Evolutionary conservation across 2,329 filamentous ascomycete genomes (phyloP).

Genomic region (Triangularia setosa): DNA sequence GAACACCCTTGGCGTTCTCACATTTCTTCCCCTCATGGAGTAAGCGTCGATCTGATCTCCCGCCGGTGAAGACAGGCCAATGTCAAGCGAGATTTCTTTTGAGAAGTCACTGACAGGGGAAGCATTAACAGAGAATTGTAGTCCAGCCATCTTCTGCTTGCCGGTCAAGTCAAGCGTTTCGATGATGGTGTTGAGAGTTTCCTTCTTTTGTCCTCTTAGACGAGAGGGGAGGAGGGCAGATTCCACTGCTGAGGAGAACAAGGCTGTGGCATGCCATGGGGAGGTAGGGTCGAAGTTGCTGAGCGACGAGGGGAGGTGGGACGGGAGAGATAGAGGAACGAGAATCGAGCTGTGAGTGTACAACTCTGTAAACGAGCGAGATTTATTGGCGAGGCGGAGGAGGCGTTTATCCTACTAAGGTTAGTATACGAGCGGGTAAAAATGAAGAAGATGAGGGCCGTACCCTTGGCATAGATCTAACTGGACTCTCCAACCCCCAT

Average conservation of each 20-base stretch:
- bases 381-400: conserved; percentile 67
- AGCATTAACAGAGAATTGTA: conserved; percentile 60
- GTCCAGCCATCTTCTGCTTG: conserved; percentile 72
- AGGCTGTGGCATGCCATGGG: conserved; percentile 74
- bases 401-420: conserved; percentile 53
- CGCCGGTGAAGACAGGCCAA: conserved; percentile 36
- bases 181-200: conserved; percentile 59
- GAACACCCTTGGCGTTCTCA: conserved; percentile 36
- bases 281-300: conserved; percentile 56
- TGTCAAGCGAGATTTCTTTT: conserved; percentile 34
- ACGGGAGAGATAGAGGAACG: conserved; percentile 67
- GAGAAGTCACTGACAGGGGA: conserved; percentile 29
- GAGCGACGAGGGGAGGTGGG: conserved; percentile 53
- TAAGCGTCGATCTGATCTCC: conserved; percentile 34
- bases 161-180: conserved; percentile 69
- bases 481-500: conserved; percentile 67
- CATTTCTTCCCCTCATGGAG: conserved; percentile 1
- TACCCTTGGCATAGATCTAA: conserved; percentile 50
- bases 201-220: conserved; percentile 48
- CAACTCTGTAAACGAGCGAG: conserved; percentile 65
- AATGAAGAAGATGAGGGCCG: conserved; percentile 11
- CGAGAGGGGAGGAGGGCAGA: conserved; percentile 73
- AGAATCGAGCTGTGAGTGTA: conserved; percentile 71
- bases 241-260: conserved; percentile 74
- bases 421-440: background rate